Percentiles rank a stretch among this genome's conserved stretches.
Conservation (phyloP, 495 filamentous ascomycete species). For the Penicillium daleae region DNA sequence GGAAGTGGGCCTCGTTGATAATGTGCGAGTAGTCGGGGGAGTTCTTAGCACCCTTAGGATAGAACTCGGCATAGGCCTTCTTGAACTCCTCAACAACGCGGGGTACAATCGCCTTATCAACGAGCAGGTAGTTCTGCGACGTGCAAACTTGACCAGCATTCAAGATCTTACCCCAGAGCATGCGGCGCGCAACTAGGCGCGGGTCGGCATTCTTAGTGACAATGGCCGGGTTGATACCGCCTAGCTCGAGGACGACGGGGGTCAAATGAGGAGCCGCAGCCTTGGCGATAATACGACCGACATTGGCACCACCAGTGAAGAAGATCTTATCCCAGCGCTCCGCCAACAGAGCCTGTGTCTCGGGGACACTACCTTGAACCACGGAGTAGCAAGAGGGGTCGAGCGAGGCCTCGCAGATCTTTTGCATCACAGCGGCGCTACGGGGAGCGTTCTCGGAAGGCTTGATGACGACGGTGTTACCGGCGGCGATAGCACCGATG, state of each 20-base stretch:
- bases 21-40: slow-evolving; percentile 79
- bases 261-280: slow-evolving; percentile 92
- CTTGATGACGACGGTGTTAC: slow-evolving; percentile 88
- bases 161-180: slow-evolving; percentile 83
- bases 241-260: slow-evolving; percentile 85
- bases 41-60: slow-evolving; percentile 75
- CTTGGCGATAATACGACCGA: slow-evolving; percentile 86
- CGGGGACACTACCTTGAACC: slow-evolving; percentile 78
- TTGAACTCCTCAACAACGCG: slow-evolving; percentile 77
- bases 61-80: slow-evolving; percentile 74
- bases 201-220: slow-evolving; percentile 81
- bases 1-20: slow-evolving; percentile 75
- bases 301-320: slow-evolving; percentile 80
- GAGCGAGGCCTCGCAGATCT: slow-evolving; percentile 70
- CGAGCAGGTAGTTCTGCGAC: slow-evolving; percentile 83
- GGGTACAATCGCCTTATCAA: slow-evolving; percentile 73
- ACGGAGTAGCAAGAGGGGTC: slow-evolving; percentile 78
- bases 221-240: slow-evolving; percentile 89
- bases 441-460: slow-evolving; percentile 80
- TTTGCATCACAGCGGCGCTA: slow-evolving; percentile 76
- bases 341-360: slow-evolving; percentile 79
- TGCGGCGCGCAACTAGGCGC: slow-evolving; percentile 76
- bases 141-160: slow-evolving; percentile 92
- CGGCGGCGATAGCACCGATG: slow-evolving; percentile 88
- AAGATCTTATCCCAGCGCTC: slow-evolving; percentile 98